Conservation (phyloP, 805 yeast genomes). For the Suhomyces sp. region DNA sequence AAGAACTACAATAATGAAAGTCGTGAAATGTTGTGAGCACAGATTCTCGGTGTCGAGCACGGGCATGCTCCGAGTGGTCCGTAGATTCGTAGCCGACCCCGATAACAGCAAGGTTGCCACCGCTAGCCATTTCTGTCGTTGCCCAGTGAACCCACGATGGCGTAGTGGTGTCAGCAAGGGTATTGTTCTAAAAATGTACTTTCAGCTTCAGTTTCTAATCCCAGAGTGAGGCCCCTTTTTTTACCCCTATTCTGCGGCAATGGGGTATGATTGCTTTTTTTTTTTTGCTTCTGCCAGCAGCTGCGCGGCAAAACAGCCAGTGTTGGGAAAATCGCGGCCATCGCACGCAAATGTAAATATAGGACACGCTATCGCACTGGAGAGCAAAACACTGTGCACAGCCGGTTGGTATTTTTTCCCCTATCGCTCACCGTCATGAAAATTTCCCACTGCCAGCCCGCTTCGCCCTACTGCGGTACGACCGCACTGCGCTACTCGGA, state of each 20-base stretch:
- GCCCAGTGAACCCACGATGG: too few species aligned
- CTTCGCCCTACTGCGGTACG: neutral
- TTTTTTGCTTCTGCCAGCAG: neutral
- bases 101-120: too few species aligned
- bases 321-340: neutral
- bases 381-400: neutral
- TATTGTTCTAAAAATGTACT: too few species aligned
- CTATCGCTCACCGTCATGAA: neutral
- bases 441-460: neutral
- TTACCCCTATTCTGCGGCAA: neutral
- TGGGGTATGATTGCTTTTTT: neutral
- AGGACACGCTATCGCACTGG: neutral
- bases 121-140: too few species aligned
- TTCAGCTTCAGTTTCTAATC: neutral
- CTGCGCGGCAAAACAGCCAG: neutral
- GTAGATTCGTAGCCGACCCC: too few species aligned
- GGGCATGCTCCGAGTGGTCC: neutral
- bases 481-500: neutral
- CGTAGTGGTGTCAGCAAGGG: too few species aligned
- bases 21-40: neutral
- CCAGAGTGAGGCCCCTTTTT: neutral
- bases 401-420: neutral
- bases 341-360: neutral
- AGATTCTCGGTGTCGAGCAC: neutral
- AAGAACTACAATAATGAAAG: too few species aligned